These are phyloP conservation scores for Fraxinus cuspidata DNA, from an alignment of 257 asterid genomes.

Conservation along the genomic window DNA sequence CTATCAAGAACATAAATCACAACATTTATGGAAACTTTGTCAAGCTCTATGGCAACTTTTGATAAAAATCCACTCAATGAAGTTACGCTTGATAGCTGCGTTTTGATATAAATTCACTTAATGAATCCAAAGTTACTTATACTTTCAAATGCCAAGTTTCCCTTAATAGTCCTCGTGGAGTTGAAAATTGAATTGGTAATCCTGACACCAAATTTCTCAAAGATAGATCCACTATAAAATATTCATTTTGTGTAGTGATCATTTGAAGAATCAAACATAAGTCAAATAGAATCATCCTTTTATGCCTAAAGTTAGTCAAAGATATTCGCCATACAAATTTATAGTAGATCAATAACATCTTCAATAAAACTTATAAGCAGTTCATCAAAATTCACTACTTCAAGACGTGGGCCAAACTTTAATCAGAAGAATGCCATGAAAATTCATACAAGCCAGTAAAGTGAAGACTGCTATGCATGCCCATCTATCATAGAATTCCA, in stretches of 20 bases:
- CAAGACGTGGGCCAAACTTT: neutral
- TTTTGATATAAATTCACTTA: neutral
- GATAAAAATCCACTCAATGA: neutral
- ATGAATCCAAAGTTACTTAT: neutral
- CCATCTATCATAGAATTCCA: neutral
- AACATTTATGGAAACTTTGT: no score
- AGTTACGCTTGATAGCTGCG: neutral
- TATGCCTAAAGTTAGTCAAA: neutral
- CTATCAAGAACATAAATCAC: no score
- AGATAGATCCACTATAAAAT: neutral
- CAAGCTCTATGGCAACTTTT: no score
- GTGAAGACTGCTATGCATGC: neutral
- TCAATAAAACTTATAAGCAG: no score
- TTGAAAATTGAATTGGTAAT: neutral
- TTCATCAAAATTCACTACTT: neutral
- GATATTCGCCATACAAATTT: neutral
- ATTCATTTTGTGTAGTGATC: neutral
- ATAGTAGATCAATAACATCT: neutral
- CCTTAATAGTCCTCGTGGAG: neutral
- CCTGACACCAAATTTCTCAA: neutral
- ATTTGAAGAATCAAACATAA: neutral
- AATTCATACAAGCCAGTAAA: neutral
- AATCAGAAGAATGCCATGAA: neutral
- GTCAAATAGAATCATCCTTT: neutral
- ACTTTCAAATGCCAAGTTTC: neutral